Evolutionary conservation across 1,139 yeast genomes (phyloP).

Genomic region (Tardiomyces depauwii): DNA sequence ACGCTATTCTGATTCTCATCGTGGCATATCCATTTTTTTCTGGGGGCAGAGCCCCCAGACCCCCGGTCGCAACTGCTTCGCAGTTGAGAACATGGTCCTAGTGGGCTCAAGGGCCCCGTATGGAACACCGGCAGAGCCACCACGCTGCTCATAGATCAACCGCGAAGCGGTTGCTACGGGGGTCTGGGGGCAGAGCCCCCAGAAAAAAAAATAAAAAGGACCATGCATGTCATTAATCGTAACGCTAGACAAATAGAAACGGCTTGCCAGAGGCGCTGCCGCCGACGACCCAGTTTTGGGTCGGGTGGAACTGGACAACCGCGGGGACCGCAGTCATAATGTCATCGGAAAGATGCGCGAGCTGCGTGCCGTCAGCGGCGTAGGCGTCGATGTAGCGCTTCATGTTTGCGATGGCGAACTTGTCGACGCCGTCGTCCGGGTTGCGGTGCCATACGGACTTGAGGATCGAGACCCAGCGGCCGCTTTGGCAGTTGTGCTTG

Average conservation of each 20-base stretch:
- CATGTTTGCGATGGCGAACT: conserved; percentile 90
- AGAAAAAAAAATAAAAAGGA: too few species aligned
- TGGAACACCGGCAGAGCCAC: too few species aligned
- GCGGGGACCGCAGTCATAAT: conserved; percentile 86
- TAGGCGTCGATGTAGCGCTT: conserved; percentile 75
- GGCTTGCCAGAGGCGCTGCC: conserved; percentile 94
- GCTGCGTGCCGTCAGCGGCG: conserved; percentile 59
- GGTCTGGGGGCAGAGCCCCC: too few species aligned
- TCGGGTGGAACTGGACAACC: conserved; percentile 70
- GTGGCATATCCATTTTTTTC: too few species aligned
- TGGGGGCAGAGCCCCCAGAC: too few species aligned
- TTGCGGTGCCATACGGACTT: conserved; percentile 72
- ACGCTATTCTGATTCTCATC: too few species aligned
- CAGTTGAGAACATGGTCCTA: too few species aligned
- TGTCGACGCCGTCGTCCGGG: conserved; percentile 64
- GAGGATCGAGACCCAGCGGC: conserved; percentile 90
- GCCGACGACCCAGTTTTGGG: conserved; percentile 82
- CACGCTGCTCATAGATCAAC: too few species aligned
- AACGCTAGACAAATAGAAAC: conserved; percentile 31
- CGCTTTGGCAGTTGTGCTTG: conserved; percentile 88
- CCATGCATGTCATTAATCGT: background rate
- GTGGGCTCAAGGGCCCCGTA: too few species aligned
- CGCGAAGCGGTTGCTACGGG: too few species aligned
- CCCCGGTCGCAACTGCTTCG: too few species aligned
- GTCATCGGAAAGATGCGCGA: conserved; percentile 58